Evolutionary conservation across 1,284 basidiomycete species (phyloP).

Genomic region (Apiotrichum veenhuisii): DNA sequence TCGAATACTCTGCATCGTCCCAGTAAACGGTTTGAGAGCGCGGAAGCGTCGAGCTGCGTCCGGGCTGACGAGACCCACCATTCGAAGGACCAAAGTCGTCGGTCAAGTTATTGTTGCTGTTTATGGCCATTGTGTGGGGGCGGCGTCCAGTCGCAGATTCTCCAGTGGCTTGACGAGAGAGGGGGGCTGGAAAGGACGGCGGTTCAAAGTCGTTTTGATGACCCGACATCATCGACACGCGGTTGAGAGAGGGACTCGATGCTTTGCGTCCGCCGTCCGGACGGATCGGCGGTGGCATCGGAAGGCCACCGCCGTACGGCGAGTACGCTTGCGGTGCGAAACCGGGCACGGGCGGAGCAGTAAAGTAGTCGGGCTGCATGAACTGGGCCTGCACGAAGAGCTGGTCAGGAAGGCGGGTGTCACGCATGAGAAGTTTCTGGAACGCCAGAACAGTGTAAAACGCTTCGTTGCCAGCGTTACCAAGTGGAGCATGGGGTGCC

Average conservation of each 20-base stretch:
- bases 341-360: conserved; percentile 1
- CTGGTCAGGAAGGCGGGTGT: conserved; percentile 39
- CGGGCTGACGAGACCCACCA: conserved; percentile 6
- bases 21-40: conserved; percentile 45
- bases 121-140: conserved; percentile 3
- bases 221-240: conserved; percentile 11
- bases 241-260: conserved; percentile 16
- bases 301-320: conserved; percentile 13
- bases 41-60: conserved; percentile 11
- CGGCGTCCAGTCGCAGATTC: conserved; percentile 9
- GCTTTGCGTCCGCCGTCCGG: conserved; percentile 8
- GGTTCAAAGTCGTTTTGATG: conserved; percentile 10
- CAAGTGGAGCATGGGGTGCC: conserved; percentile 42
- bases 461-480: conserved; percentile 50
- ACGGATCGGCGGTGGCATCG: conserved; percentile 21
- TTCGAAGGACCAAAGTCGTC: conserved; percentile 7
- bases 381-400: conserved; percentile 26
- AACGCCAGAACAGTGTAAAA: conserved; percentile 50
- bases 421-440: conserved; percentile 48
- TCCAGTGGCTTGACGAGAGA: conserved; percentile 16
- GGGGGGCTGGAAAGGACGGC: conserved; percentile 19
- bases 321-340: conserved; percentile 8
- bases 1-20: conserved; percentile 41
- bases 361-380: conserved; percentile 11
- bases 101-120: neutral